Evolutionary conservation across 1,284 basidiomycete species (phyloP), one percentile per base, ranked within the genome.

Genomic region (Puccinia polysora): DNA sequence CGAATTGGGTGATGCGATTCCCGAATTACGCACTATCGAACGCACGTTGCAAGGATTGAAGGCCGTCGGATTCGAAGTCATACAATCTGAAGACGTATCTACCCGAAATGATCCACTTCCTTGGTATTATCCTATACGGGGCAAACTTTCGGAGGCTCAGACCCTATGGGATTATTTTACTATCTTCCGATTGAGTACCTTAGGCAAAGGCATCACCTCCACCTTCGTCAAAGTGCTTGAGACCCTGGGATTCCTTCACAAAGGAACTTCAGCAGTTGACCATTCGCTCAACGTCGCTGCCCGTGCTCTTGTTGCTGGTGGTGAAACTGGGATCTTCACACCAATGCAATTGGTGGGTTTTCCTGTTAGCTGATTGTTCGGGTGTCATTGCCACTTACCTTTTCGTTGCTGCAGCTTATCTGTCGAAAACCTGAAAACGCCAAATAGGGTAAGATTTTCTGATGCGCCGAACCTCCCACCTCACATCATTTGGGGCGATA

Each of bases 111-210:
- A 79, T 67, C 62, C 50, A 72, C 74, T 97, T 50, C 86, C 88
- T 0, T 98, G 95, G 95, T 97, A 94, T 82, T 97, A 97, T 82
- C 92, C 94, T 6, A 85, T 97, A 55, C 93, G 95, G 81, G 94
- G 94, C 75, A 91, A 96, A 80, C 84, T 97, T 75, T 80, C 83
- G 75, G 95, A 97, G 82, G 89, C 90, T 8, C 95, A 98, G 83
- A 97, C 94, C 3, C 78, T 87, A 30, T 97, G 92, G 90, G 96
- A 98, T 80, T 86, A 80, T 73, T 77, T 80, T 58, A 82, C 76
- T 70, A 73, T 77, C 40, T 65, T 65, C 55, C 85, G 92, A 73
- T 96, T 91, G 84, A 92, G 90, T 80, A 88, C 86, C 84, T 85
- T 89, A 75, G 96, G 96, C 58, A 87, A 87, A 80, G 81, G 92